Evolutionary conservation across 2,329 filamentous ascomycete genomes (phyloP), one percentile per base, ranked within the genome.

Genomic region (Chaetomiaceae sp.): DNA sequence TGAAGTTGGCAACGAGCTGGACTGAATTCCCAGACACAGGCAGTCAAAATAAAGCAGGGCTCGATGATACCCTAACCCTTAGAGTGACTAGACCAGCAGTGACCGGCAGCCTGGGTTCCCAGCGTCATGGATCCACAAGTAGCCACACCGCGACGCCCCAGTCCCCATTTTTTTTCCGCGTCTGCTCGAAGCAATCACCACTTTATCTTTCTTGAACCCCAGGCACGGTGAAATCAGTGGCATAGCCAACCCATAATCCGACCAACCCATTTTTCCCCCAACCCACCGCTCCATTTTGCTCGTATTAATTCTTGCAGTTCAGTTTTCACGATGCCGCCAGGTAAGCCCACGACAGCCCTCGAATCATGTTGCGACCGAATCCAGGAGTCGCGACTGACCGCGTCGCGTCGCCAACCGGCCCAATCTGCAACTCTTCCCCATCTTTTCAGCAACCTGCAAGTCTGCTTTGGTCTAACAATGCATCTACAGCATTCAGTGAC

Each of bases 401-500:
- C 48, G 54, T 54, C 56, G 53, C 54, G 54, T 53, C 46, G 33
- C 49, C 45, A 41, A 36, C 44, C 33, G n/a, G 37, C 27, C 18
- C 27, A 8, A 10, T 25, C 1, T 33, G 14, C 3, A 16, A 21
- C 5, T 0, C 25, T 16, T 23, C 16, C 42, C 2, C 7, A 11
- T 8, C 42, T n/a, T 9, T 11, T 9, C 1, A 23, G 20, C 16
- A 29, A 23, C 18, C 20, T n/a, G 16, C 4, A 9, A 18, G 4
- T 7, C 7, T 34, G 13, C 11, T 11, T 2, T n/a, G 2, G 9
- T 23, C 41, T 53, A 14, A 53, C 29, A 13, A 23, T 20, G 13
- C 2, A 4, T 25, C 14, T 33, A 37, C 51, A 72, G 73, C 71
- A 13, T 67, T 74, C 33, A 75, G 72, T 58, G 73, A 61, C 48